These are phyloP conservation scores for Candida fluviatilis DNA, from an alignment of 805 yeast genomes.

Conservation along the genomic window DNA sequence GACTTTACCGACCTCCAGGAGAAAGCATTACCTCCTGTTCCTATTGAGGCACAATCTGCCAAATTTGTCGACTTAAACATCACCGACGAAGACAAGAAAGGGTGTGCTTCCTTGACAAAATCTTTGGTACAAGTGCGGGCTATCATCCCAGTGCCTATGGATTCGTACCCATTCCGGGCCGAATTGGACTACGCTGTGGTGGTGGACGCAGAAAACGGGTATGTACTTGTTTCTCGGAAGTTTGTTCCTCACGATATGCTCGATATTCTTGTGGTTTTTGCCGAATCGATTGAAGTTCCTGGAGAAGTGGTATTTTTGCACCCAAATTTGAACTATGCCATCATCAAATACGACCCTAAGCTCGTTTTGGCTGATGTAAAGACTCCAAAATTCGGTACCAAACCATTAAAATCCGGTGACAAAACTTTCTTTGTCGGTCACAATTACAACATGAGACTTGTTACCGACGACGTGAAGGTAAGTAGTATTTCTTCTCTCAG, in stretches of 20 bases:
- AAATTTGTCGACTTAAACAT: constrained; percentile 67
- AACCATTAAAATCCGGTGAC: constrained; percentile 69
- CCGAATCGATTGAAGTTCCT: constrained; percentile 79
- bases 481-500: constrained; percentile 73
- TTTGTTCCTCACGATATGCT: constrained; percentile 78
- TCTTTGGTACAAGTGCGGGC: constrained; percentile 72
- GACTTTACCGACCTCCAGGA: constrained; percentile 50
- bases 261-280: constrained; percentile 74
- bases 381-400: constrained; percentile 58
- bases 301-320: constrained; percentile 80
- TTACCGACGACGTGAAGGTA: constrained; percentile 70
- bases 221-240: constrained; percentile 71
- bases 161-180: constrained; percentile 63
- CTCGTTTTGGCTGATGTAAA: constrained; percentile 66
- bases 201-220: constrained; percentile 76
- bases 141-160: constrained; percentile 65
- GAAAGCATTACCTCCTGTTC: constrained; percentile 56
- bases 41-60: constrained; percentile 57
- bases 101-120: constrained; percentile 53
- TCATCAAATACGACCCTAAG: constrained; percentile 75
- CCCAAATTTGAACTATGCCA: constrained; percentile 83
- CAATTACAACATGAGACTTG: constrained; percentile 63
- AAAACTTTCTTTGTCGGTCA: constrained; percentile 76
- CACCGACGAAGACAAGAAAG: constrained; percentile 37
- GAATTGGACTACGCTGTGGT: constrained; percentile 73